phyloP scores from a whole-genome alignment of 2,329 filamentous ascomycete species.

The Cladosporium sp. region DNA sequence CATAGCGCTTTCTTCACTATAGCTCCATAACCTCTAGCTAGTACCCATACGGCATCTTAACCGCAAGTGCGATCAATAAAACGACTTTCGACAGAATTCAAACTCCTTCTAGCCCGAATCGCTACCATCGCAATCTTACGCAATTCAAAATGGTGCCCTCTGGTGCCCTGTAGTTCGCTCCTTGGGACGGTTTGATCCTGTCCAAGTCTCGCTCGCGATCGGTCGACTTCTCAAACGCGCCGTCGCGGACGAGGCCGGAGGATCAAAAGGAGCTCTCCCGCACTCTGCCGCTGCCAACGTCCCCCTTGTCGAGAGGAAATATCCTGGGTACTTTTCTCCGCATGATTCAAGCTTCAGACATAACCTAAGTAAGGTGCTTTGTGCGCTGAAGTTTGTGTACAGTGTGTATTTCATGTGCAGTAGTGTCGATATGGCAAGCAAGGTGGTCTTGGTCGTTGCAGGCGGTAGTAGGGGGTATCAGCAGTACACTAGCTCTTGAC shows the following conservation, averaged over 20 bases:
- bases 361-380: too few species aligned
- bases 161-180: background rate
- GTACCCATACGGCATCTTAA: background rate
- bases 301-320: background rate
- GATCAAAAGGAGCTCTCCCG: slow-evolving; percentile 3
- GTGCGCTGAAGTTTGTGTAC: background rate
- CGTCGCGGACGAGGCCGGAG: slow-evolving; percentile 5
- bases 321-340: background rate
- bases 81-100: background rate
- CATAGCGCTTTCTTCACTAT: slow-evolving; percentile 6
- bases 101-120: background rate
- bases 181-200: background rate
- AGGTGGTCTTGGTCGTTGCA: background rate
- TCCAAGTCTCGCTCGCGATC: background rate
- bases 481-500: too few species aligned
- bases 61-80: background rate
- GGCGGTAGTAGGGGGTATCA: background rate
- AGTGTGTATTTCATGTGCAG: background rate
- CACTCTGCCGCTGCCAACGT: background rate
- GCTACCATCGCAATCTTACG: background rate
- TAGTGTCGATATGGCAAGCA: background rate
- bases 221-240: slow-evolving; percentile 10
- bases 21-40: slow-evolving; percentile 1
- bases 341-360: background rate
- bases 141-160: background rate